phyloP scores from a whole-genome alignment of 2,329 filamentous ascomycete species.

The Knufia petricola region DNA sequence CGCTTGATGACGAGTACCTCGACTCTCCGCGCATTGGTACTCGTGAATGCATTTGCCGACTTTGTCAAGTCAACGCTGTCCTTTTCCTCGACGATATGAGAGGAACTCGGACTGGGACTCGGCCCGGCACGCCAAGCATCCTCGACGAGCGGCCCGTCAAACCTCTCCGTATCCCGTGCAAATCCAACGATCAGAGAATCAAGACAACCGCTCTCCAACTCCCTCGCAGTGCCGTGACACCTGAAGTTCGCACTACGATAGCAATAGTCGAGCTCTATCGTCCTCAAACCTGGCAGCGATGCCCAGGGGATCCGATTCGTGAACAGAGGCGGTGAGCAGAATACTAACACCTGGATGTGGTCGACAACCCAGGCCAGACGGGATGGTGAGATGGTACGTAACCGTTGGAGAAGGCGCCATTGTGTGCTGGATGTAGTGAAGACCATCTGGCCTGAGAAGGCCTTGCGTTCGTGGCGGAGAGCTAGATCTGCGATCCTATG shows the following conservation, averaged over 20 bases:
- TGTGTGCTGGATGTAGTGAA: neutral
- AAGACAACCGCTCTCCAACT: neutral
- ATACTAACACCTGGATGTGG: neutral
- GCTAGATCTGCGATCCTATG: neutral
- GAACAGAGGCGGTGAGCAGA: constrained; percentile 4
- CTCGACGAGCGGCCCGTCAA: constrained; percentile 5
- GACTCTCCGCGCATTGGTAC: neutral
- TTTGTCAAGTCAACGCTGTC: neutral
- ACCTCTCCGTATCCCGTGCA: constrained; percentile 4
- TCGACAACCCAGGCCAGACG: neutral
- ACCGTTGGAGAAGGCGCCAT: neutral
- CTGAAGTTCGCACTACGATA: constrained; percentile 3
- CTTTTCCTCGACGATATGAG: neutral
- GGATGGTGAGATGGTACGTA: neutral
- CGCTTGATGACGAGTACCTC: neutral
- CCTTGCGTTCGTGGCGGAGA: neutral
- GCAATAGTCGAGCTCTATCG: constrained; percentile 1
- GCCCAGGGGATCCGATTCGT: constrained; percentile 6
- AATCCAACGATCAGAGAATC: neutral
- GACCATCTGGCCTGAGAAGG: neutral
- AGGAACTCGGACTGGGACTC: no score
- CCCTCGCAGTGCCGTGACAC: neutral
- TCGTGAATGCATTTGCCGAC: neutral
- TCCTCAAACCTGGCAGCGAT: neutral
- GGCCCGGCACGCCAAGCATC: neutral